Base-by-base conservation (phyloP, 768 basidiomycete species). In the Pisolithus microcarpus region DNA sequence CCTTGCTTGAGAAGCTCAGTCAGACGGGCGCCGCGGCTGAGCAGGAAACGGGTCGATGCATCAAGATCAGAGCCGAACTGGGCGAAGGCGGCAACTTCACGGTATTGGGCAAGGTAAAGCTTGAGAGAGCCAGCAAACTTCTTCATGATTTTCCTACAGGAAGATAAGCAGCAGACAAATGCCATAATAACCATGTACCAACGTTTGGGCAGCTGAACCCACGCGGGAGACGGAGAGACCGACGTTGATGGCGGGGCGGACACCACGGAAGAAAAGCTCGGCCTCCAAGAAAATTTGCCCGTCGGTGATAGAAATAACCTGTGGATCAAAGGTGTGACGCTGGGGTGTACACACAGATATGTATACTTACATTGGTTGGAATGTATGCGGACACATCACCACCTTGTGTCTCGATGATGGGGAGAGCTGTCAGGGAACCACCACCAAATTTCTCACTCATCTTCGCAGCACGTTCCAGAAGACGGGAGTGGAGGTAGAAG, bases 361-460 rank as follows among this genome's bases (percentile, higher is more conserved):
- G 26, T 5, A 13, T 7, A 70, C 84, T 52, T 53, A 89, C 87
- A 70, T 93, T 91, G 16, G 88, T 91, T 50, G 88, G 93, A 72
- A 96, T 97, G 76, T 99, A 99, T 38, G 96, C 96, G 43, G 96
- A 99, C 69, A 99, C 96, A 83, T 99, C 96, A 85, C 96, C 96
- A 83, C 96, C 94, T 76, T 99, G 96, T 62, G 96, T 98, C 79
- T 98, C 96, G 67, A 98, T 98, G 73, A 99, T 95, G 64, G 96
- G 96, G 43, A 99, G 86, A 48, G 96, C 96, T 70, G 96, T 99
- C 61, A 99, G 80, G 52, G 95, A 98, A 63, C 96, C 96, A 66
- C 93, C 95, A 70, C 96, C 96, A 71, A 95, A 93, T 65, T 93
- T 91, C 60, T 97, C 91, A 82, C 84, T 94, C 90, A 99, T 95